These are phyloP conservation scores for Cercospora sp. DNA, from an alignment of 2,329 filamentous ascomycete genomes.

Conservation along the genomic window DNA sequence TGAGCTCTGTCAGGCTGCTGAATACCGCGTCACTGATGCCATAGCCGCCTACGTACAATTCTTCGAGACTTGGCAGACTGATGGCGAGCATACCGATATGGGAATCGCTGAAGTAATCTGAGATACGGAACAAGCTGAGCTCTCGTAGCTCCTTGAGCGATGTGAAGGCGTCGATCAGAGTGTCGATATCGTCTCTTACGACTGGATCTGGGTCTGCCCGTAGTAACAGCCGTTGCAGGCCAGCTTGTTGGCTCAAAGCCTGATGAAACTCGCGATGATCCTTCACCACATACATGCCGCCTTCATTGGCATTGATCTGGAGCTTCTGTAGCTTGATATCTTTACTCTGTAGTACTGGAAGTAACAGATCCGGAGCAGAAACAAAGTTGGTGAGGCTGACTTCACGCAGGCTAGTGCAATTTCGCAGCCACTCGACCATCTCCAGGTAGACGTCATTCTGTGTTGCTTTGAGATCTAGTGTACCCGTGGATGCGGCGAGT, in stretches of 20 bases:
- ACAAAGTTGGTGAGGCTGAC: slow-evolving; percentile 55
- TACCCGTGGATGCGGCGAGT: slow-evolving; percentile 49
- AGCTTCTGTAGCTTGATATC: slow-evolving; percentile 52
- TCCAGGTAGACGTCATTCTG: slow-evolving; percentile 56
- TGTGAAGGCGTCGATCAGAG: slow-evolving; percentile 54
- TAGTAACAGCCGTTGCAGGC: slow-evolving; percentile 50
- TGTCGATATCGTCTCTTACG: slow-evolving; percentile 49
- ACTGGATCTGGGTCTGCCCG: slow-evolving; percentile 51
- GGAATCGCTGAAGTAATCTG: slow-evolving; percentile 52
- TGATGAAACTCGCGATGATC: slow-evolving; percentile 55
- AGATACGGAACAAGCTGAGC: slow-evolving; percentile 55
- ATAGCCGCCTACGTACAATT: slow-evolving; percentile 58
- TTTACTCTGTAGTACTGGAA: slow-evolving; percentile 50
- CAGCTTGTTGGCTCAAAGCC: slow-evolving; percentile 53
- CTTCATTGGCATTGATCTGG: slow-evolving; percentile 46
- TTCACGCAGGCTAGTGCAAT: slow-evolving; percentile 53
- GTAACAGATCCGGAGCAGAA: slow-evolving; percentile 55
- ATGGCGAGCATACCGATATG: slow-evolving; percentile 53
- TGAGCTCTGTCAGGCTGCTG: slow-evolving; percentile 47
- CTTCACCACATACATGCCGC: slow-evolving; percentile 47
- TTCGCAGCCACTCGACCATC: slow-evolving; percentile 56
- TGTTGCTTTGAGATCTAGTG: slow-evolving; percentile 51
- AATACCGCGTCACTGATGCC: slow-evolving; percentile 55
- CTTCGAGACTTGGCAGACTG: slow-evolving; percentile 53
- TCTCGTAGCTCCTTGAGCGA: slow-evolving; percentile 54